Evolutionary conservation across 148 eudicot species (phyloP).

Genomic region (Fagopyrum tataricum): DNA sequence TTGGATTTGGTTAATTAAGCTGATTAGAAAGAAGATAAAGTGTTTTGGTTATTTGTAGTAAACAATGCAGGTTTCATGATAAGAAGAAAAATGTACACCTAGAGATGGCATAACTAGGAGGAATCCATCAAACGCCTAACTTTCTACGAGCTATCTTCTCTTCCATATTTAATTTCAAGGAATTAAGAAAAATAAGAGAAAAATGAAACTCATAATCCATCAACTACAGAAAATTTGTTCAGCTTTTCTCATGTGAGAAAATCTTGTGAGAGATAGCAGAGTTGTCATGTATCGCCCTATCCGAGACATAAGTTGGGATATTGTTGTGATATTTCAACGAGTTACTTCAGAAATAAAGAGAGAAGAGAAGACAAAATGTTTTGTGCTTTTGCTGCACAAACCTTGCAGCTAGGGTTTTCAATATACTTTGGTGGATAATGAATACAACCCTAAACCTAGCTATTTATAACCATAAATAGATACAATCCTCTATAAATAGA

Average conservation of each 20-base stretch:
- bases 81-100: background rate
- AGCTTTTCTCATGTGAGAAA: no score
- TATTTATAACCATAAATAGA: no score
- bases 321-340: no score
- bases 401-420: no score
- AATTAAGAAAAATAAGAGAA: background rate
- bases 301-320: constrained; percentile 3
- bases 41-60: background rate
- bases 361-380: no score
- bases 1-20: constrained; percentile 1
- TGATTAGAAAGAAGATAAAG: background rate
- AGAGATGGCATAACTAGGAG: constrained; percentile 1
- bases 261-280: background rate
- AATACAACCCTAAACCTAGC: no score
- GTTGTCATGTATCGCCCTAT: background rate
- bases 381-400: no score
- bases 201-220: constrained; percentile 12
- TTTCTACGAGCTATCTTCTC: constrained; percentile 13
- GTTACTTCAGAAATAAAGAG: no score
- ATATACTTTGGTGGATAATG: no score
- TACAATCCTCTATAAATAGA: no score
- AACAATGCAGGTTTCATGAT: background rate
- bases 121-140: constrained; percentile 2
- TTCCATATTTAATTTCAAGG: constrained; percentile 10
- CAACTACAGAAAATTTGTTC: background rate